Base-by-base conservation (phyloP, 495 filamentous ascomycete genomes). In the Penicillium flavigenum region DNA sequence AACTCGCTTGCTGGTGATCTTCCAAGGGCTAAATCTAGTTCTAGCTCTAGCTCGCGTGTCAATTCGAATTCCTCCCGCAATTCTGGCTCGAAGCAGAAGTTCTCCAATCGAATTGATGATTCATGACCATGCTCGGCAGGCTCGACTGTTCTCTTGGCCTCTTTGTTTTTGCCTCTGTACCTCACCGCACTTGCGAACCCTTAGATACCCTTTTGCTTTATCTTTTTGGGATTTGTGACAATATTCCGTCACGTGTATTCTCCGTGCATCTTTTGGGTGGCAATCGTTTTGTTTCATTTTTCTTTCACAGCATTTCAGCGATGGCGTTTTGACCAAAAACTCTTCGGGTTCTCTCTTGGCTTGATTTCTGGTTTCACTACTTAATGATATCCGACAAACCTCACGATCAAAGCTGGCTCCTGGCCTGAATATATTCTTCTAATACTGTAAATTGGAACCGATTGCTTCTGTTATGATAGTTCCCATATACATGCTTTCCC, bases 261-360 rank as follows among this genome's bases (percentile, higher is more conserved):
- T 9, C 36, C n/a, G 16, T 45, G 17, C 43, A 39, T 41, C 39
- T 10, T 29, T 47, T 46, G 20, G 22, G 32, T 17, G 24, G 22
- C 50, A 29, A 5, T 27, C 14, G 12, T 17, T 36, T 19, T 55
- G 10, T 17, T 44, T 38, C 34, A 38, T 22, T 50, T 14, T 36
- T 16, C 19, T 46, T 47, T 29, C 43, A 16, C 20, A 58, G 54
- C 36, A 50, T 46, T 50, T 57, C 24, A 57, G 54, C 54, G 54
- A 50, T 36, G 54, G 54, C 22, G 54, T 57, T 57, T 12, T 1
- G 16, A 29, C 5, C 19, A 14, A 55, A 47, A 47, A 9, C 17
- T 26, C 12, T 45, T 7, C 17, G 16, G 29, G 42, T n/a, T 27
- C 14, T 44, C 2, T 54, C 12, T 54, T 36, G 27, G 39, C 12